Conservation (phyloP, 768 basidiomycete species). For the Guyanaporus albipodus region DNA sequence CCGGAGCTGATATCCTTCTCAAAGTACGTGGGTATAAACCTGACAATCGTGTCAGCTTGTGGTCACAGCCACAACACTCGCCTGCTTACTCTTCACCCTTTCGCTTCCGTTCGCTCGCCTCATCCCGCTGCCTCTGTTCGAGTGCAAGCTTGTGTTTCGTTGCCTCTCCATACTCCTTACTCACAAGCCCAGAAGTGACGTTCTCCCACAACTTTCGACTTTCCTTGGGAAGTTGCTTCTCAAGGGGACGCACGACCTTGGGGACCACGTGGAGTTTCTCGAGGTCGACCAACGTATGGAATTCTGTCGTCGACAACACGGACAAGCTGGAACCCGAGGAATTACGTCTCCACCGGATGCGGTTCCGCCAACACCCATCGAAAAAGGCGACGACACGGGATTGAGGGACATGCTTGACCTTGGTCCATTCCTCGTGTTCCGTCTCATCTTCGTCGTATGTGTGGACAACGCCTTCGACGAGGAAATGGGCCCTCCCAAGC, state of each 20-base stretch:
- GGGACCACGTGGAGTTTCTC: conserved; percentile 66
- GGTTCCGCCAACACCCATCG: conserved; percentile 85
- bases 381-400: conserved; percentile 73
- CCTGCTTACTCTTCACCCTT: conserved; percentile 70
- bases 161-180: conserved; percentile 88
- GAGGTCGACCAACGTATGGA: conserved; percentile 71
- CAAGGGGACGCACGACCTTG: conserved; percentile 79
- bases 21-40: conserved; percentile 76
- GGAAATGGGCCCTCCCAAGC: conserved; percentile 84
- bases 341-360: conserved; percentile 73
- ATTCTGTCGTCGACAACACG: conserved; percentile 45
- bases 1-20: conserved; percentile 65
- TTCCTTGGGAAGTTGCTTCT: conserved; percentile 74
- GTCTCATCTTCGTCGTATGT: conserved; percentile 63
- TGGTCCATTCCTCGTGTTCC: conserved; percentile 69
- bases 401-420: conserved; percentile 86
- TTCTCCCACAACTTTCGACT: conserved; percentile 85
- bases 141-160: conserved; percentile 88
- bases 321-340: conserved; percentile 47
- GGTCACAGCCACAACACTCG: not conserved
- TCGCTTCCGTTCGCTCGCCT: conserved; percentile 81
- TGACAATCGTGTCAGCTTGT: conserved; percentile 20
- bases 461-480: conserved; percentile 87
- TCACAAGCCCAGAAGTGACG: conserved; percentile 69
- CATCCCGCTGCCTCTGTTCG: conserved; percentile 91